Evolutionary conservation across 345 rosid genomes (phyloP), one percentile per base, ranked within the genome.

Genomic region (Iberis pinnata): DNA sequence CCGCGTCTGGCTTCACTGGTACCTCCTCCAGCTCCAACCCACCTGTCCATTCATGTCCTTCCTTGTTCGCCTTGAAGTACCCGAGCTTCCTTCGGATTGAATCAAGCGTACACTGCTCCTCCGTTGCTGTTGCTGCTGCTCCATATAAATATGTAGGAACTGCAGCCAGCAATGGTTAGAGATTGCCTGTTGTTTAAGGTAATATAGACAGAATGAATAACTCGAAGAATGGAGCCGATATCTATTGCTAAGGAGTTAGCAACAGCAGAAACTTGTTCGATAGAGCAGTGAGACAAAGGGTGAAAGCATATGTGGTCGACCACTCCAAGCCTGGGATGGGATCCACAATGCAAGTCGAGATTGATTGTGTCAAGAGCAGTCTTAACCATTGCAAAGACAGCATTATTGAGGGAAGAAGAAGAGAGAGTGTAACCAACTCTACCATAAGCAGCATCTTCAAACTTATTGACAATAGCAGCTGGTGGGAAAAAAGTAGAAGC

Each of bases 301-400:
- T 90, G 98, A 71, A 90, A 84, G 71, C 98, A 87, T 50, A 84
- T 73, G 63, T 90, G 96, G 44, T 90, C 98, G 27, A 90, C 89
- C 37, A 90, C 95, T 61, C 96, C 96, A 60, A 87, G 89, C 18
- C 95, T 76, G 25, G 96, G 95, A 76, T 84, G 98, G 53, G 78
- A 82, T 44, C 95, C 98, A 43, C 46, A 65, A 41, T 90, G 98
- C 49, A 50, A 71, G 73, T 71, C 81, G 37, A 87, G 75, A 43
- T 75, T 75, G 45, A 87, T 78, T 1, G 74, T 61, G 43, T 78
- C 79, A 27, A 84, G 73, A 43, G 98, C 92, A 65, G 86, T 74
- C 69, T 78, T 76, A 61, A 87, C 88, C 83, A 87, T 84, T 11
- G 98, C 78, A 75, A 84, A 70, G 19, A 73, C 88, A 3, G 82